Conservation (phyloP, 352 stramenopile species). For the Globisporangium spinosum region DNA sequence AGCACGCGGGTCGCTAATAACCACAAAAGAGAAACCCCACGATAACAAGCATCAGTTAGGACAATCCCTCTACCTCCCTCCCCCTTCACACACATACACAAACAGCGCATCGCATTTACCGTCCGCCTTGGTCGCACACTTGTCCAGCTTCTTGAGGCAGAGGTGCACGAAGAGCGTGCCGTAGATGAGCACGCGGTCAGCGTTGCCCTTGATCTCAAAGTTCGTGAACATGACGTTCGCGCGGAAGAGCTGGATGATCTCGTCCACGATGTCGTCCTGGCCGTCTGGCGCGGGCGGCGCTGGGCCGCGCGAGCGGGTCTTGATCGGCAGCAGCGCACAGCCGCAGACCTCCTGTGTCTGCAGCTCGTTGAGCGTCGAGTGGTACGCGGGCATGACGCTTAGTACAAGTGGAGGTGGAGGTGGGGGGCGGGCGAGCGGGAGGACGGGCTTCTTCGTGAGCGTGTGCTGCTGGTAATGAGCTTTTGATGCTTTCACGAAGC, state of each 20-base stretch:
- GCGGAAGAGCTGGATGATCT: slow-evolving; percentile 91
- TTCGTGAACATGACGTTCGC: slow-evolving; percentile 94
- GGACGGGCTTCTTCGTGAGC: background rate
- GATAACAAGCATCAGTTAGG: background rate
- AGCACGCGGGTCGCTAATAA: slow-evolving; percentile 62
- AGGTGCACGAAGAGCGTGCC: slow-evolving; percentile 91
- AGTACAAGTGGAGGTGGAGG: too few relatives aligned
- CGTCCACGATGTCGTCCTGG: slow-evolving; percentile 91
- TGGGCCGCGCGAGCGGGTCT: slow-evolving; percentile 82
- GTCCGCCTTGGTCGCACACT: slow-evolving; percentile 70
- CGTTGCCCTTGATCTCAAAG: slow-evolving; percentile 90
- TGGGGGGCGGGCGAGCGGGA: too few relatives aligned
- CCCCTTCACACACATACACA: background rate
- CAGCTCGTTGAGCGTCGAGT: slow-evolving; percentile 85
- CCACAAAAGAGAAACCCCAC: background rate
- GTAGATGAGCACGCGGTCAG: slow-evolving; percentile 93
- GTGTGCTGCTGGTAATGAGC: background rate
- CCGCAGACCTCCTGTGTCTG: slow-evolving; percentile 74
- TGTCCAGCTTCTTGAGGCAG: slow-evolving; percentile 90
- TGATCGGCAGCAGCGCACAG: slow-evolving; percentile 88
- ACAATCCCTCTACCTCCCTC: background rate
- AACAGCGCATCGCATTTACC: slow-evolving; percentile 22
- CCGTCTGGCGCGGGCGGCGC: slow-evolving; percentile 75
- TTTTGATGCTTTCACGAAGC: background rate
- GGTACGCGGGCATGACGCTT: slow-evolving; percentile 86